Evolutionary conservation across 2,329 filamentous ascomycete genomes (phyloP).

Genomic region (Dryadomyces quercus-mongolicae): DNA sequence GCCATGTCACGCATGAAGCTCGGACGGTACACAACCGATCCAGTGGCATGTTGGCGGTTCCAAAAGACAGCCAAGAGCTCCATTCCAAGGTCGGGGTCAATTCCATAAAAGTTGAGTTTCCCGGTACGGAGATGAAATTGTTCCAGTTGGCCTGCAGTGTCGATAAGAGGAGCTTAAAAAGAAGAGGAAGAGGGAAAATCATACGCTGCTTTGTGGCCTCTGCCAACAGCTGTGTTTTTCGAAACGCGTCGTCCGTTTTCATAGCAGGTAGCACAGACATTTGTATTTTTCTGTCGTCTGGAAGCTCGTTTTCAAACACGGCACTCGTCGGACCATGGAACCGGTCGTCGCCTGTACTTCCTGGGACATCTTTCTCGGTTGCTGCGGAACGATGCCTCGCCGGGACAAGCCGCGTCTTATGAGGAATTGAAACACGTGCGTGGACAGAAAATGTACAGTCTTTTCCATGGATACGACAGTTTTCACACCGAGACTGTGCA

Average conservation of each 20-base stretch:
- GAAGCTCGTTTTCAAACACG: slow-evolving; percentile 27
- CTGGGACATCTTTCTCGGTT: not conserved
- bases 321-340: slow-evolving; percentile 34
- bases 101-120: slow-evolving; percentile 43
- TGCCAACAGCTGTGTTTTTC: not conserved
- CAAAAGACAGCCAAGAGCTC: slow-evolving; percentile 38
- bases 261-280: no score
- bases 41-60: slow-evolving; percentile 39
- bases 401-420: not conserved
- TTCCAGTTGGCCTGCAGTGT: slow-evolving; percentile 32
- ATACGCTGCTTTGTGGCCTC: not conserved
- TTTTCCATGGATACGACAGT: not conserved
- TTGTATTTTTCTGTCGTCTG: no score
- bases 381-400: not conserved
- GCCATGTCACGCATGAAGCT: slow-evolving; percentile 42
- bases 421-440: no score
- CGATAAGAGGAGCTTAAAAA: no score
- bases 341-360: not conserved
- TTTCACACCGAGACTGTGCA: not conserved
- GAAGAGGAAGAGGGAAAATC: no score
- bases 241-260: not conserved
- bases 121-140: slow-evolving; percentile 30
- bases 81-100: slow-evolving; percentile 37
- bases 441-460: not conserved
- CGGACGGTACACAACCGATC: slow-evolving; percentile 36